These are phyloP conservation scores for Echria macrotheca DNA, from an alignment of 495 filamentous ascomycete species.

Conservation along the genomic window DNA sequence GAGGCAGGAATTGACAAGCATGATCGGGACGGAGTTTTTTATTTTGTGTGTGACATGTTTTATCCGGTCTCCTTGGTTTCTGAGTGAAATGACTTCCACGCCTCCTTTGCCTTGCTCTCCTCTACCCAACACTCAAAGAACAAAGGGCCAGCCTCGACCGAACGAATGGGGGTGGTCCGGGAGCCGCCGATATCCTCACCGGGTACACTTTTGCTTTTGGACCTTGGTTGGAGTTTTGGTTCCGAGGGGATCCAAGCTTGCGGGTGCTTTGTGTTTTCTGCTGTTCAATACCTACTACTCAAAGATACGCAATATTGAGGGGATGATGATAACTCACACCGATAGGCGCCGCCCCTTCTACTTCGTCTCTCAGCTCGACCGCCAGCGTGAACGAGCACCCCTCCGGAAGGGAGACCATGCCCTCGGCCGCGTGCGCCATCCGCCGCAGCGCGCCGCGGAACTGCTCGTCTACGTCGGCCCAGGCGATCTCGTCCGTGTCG, in stretches of 20 bases:
- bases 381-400: conserved; percentile 83
- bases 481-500: conserved; percentile 26
- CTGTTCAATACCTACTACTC: background rate
- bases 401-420: conserved; percentile 58
- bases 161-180: conserved; percentile 50
- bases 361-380: conserved; percentile 75
- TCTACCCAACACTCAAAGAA: conserved; percentile 67
- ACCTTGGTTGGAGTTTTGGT: conserved; percentile 41
- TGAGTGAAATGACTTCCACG: too few relatives aligned
- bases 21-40: background rate
- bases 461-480: conserved; percentile 42
- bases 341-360: conserved; percentile 69
- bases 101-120: conserved; percentile 39
- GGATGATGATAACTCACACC: conserved; percentile 38
- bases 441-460: conserved; percentile 46
- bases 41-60: background rate
- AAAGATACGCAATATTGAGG: background rate
- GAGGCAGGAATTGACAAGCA: background rate
- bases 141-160: conserved; percentile 59
- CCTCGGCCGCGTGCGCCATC: conserved; percentile 51
- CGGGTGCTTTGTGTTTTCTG: conserved; percentile 50
- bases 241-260: conserved; percentile 63
- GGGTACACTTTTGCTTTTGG: conserved; percentile 26
- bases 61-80: too few relatives aligned
- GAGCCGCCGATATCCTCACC: conserved; percentile 41